Conservation (phyloP, 2,329 filamentous ascomycete genomes). For the Lachnellula cervina region DNA sequence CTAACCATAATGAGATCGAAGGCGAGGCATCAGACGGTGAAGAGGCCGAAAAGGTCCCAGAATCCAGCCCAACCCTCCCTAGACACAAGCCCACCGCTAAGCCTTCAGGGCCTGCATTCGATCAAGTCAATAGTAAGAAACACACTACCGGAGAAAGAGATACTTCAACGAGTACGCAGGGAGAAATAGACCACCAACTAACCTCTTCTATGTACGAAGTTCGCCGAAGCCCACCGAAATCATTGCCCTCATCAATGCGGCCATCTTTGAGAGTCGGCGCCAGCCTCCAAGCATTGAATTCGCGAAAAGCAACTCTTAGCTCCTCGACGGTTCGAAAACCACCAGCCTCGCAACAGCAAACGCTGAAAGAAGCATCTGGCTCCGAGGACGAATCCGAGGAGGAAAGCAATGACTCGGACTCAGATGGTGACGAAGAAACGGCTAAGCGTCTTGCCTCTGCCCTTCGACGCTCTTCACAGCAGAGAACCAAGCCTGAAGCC, state of each 20-base stretch:
- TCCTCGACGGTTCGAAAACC: background rate
- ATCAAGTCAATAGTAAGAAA: slow-evolving; percentile 18
- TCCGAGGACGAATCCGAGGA: slow-evolving; percentile 13
- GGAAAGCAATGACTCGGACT: background rate
- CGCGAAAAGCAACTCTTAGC: background rate
- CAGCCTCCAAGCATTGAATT: slow-evolving; percentile 10
- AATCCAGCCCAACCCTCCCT: slow-evolving; percentile 15
- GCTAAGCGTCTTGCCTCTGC: background rate
- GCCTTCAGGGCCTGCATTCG: background rate
- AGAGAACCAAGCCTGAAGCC: background rate
- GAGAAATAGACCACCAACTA: slow-evolving; percentile 28
- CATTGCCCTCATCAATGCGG: slow-evolving; percentile 9
- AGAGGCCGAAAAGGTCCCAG: slow-evolving; percentile 3
- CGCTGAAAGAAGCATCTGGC: background rate
- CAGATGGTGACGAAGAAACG: slow-evolving; percentile 1
- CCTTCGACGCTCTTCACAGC: background rate
- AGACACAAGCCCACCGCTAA: background rate
- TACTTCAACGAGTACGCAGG: slow-evolving; percentile 17
- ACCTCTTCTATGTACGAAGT: slow-evolving; percentile 28
- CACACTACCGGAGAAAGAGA: slow-evolving; percentile 14
- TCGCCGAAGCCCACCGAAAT: slow-evolving; percentile 2
- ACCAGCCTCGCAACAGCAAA: background rate
- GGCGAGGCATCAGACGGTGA: slow-evolving; percentile 10
- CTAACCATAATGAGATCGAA: background rate
- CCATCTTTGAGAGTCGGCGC: slow-evolving; percentile 2